Evolutionary conservation across 2,329 filamentous ascomycete species (phyloP).

Genomic region (Paraconiothyrium brasiliense): DNA sequence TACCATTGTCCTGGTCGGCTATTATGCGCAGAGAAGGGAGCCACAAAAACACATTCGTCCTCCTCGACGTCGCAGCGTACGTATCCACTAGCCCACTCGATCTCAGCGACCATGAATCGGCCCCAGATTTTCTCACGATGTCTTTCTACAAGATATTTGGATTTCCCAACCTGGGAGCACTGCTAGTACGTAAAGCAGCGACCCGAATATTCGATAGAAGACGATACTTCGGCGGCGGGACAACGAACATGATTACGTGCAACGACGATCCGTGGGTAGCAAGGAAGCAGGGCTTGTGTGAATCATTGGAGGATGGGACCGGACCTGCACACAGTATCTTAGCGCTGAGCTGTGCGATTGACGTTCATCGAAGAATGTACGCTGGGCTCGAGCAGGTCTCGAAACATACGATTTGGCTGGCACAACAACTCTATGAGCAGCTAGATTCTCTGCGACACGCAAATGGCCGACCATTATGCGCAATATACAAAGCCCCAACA

Average conservation of each 20-base stretch:
- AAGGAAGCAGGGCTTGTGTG: conserved; percentile 64
- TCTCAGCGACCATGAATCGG: conserved; percentile 63
- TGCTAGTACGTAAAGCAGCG: conserved; percentile 80
- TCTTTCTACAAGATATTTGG: conserved; percentile 98
- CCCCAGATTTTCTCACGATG: conserved; percentile 83
- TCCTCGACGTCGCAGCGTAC: conserved; percentile 75
- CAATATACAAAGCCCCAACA: conserved; percentile 64
- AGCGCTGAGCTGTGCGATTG: conserved; percentile 68
- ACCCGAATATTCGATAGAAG: conserved; percentile 63
- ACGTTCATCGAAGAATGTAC: conserved; percentile 65
- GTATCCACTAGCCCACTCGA: conserved; percentile 69
- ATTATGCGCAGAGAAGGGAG: conserved; percentile 26
- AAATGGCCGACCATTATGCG: conserved; percentile 63
- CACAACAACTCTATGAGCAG: conserved; percentile 58
- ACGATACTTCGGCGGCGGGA: conserved; percentile 75
- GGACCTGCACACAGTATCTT: conserved; percentile 72
- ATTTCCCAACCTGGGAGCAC: conserved; percentile 86
- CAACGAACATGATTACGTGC: conserved; percentile 65
- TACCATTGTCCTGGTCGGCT: conserved; percentile 70
- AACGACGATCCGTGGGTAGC: conserved; percentile 64
- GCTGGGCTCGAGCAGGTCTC: conserved; percentile 68
- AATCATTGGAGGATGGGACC: conserved; percentile 73
- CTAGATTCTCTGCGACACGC: conserved; percentile 61
- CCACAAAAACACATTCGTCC: conserved; percentile 67
- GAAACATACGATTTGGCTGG: conserved; percentile 65